These are phyloP conservation scores for Dryadomyces quercivorus DNA, from an alignment of 2,329 filamentous ascomycete genomes.

Conservation along the genomic window DNA sequence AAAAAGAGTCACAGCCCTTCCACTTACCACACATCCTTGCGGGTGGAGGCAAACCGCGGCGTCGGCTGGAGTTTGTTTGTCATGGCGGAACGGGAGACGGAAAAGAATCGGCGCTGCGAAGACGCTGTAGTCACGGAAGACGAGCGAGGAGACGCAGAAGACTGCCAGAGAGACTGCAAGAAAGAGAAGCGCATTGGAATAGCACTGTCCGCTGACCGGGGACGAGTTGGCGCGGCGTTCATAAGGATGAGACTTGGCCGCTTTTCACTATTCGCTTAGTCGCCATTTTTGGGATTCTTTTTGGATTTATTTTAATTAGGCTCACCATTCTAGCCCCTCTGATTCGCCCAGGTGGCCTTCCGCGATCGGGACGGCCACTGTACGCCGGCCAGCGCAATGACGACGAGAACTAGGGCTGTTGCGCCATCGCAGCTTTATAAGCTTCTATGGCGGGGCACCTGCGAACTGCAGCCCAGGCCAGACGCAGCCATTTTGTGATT, in stretches of 20 bases:
- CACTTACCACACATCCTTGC: slow-evolving; percentile 27
- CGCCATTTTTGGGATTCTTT: neutral
- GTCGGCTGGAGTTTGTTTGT: slow-evolving; percentile 23
- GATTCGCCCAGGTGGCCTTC: neutral
- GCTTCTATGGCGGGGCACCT: neutral
- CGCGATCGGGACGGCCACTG: neutral
- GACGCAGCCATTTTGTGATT: too few species aligned
- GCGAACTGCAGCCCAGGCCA: too few species aligned
- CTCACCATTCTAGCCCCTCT: neutral
- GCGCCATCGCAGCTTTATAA: neutral
- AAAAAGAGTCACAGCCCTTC: neutral
- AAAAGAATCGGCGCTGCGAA: neutral
- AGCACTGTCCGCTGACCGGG: neutral
- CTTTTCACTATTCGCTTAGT: neutral
- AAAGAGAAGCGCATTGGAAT: neutral
- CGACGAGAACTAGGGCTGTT: neutral
- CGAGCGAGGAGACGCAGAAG: neutral
- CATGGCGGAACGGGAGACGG: neutral
- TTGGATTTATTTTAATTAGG: neutral
- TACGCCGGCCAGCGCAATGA: neutral
- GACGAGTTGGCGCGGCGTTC: neutral
- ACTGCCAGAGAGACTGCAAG: neutral
- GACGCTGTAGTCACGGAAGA: too few species aligned
- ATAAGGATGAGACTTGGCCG: neutral
- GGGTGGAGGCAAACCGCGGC: slow-evolving; percentile 22